Base-by-base conservation (phyloP, 2,329 filamentous ascomycete genomes). In the Seiridium unicorne region DNA sequence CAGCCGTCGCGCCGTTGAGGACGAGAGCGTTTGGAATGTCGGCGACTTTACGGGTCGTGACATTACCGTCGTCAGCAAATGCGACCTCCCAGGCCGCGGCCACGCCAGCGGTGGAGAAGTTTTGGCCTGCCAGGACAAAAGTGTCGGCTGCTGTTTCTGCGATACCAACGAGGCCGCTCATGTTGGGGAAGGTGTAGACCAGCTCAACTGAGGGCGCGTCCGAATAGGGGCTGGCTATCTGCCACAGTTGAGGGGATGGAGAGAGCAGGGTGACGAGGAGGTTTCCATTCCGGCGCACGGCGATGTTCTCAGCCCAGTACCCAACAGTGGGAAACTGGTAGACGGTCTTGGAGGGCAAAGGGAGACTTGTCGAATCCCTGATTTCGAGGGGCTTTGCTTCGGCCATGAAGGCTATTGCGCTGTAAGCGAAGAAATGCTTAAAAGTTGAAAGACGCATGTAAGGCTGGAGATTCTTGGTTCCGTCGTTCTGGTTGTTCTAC, bases 241-340 rank as follows among this genome's bases (percentile, higher is more conserved):
- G 70, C 59, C 68, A 69, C 47, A 73, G 57, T 18, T 69, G 68
- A 4, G 70, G 60, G 34, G 61, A 60, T n/a, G 69, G 68, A 8
- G 44, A 10, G 32, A 73, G 65, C 42, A 70, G 66, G 1, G 74
- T 75, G 35, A 73, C 57, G 32, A 75, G 64, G 31, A 74, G 62
- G 59, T 69, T 66, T 35, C 72, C 71, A 49, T 72, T 71, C 18
- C 65, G 46, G 35, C 72, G 71, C 36, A 73, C 65, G 44, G 67
- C 72, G 26, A 75, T 65, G 63, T 75, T 76, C 53, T 76, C 73
- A 32, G 72, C 53, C 65, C 68, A 72, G n/a, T 63, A 65, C 32
- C 57, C 59, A 1, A 60, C 60, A 51, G 62, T 38, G 26, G 61
- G 54, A 51, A 69, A 64, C 48, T 69, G 68, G 57, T 66, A 68